Percentiles rank a stretch among this genome's conserved stretches.
These are phyloP conservation scores for Eruca vesicaria DNA, from an alignment of 441 rosid species.

Conservation along the genomic window DNA sequence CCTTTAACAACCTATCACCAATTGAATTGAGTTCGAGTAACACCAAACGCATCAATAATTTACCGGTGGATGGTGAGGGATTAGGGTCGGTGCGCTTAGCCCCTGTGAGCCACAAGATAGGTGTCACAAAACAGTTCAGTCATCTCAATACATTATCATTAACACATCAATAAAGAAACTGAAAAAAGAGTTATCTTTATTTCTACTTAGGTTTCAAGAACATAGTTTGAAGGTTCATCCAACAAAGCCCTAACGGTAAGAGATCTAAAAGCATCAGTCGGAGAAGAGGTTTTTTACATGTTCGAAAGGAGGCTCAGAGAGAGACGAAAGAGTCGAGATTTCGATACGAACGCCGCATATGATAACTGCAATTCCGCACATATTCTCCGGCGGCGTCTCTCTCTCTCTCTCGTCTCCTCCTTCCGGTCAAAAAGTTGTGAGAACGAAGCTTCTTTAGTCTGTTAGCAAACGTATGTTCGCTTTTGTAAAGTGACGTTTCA, in stretches of 20 bases:
- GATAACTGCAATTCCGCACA: slow-evolving; percentile 64
- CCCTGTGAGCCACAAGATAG: no score
- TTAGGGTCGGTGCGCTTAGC: no score
- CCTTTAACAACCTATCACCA: no score
- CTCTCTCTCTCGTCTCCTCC: not conserved
- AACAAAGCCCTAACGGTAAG: not conserved
- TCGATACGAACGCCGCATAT: slow-evolving; percentile 52
- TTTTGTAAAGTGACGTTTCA: no score
- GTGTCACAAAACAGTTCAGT: not conserved
- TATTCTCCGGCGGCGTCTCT: slow-evolving; percentile 29
- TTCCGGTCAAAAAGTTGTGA: not conserved
- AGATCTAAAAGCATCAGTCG: not conserved
- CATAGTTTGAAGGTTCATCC: not conserved
- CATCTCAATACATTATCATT: not conserved
- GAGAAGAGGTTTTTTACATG: slow-evolving; percentile 20
- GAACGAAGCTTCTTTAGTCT: not conserved
- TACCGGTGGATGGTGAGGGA: no score
- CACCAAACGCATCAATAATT: no score
- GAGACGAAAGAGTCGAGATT: slow-evolving; percentile 35
- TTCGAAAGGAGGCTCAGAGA: slow-evolving; percentile 29
- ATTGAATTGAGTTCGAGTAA: no score
- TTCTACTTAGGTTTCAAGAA: not conserved
- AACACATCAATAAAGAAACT: not conserved
- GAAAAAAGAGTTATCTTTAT: not conserved
- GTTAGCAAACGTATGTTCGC: no score